Evolutionary conservation across 306 rosid species (phyloP), one percentile per base, ranked within the genome.

Genomic region (Fragaria vesca): DNA sequence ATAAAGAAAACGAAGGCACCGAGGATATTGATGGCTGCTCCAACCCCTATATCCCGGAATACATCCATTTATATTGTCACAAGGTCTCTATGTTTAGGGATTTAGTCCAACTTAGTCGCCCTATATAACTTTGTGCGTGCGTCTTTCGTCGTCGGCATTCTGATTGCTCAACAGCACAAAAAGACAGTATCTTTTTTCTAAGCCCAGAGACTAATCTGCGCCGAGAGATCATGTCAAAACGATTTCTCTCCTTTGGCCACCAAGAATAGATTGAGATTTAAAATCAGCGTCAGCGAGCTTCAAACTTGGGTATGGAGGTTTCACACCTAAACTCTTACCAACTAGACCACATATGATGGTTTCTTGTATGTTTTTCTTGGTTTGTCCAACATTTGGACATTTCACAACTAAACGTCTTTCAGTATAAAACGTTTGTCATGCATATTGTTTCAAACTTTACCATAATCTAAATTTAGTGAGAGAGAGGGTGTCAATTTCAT

Each of bases 11-110:
- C 42, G 57, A 95, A 40, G 34, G 97, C 96, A n/a, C 86, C 82
- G 71, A 95, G 40, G 75, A 95, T 89, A 76, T 95, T 95, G 16
- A 95, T 55, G 63, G 81, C 95, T 72, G 97, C 98, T n/a, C 97
- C 82, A 72, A 95, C 69, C 71, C 87, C 91, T 75, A 95, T 88
- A 87, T 95, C 98, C 47, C 28, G 32, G 45, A 95, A 82, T 15
- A 92, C 78, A 57, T 97, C 98, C 98, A 95, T 95, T 77, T 82
- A 72, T 28, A 60, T 32, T 45, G 43, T 72, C 71, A 69, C 68
- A 38, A 62, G 43, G 6, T 45, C 48, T 11, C 17, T 4, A 0
- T 36, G 45, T 50, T 50, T 24, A 8, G 48, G 15, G 52, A 9
- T 54, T 5, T 20, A 16, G 75, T 80, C 36, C 24, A 1, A 26